A percentile compares a stretch with the other conserved stretches of the same genome.
Conservation (phyloP, 1,139 yeast genomes). For the Magnusiomyces magnusii region DNA sequence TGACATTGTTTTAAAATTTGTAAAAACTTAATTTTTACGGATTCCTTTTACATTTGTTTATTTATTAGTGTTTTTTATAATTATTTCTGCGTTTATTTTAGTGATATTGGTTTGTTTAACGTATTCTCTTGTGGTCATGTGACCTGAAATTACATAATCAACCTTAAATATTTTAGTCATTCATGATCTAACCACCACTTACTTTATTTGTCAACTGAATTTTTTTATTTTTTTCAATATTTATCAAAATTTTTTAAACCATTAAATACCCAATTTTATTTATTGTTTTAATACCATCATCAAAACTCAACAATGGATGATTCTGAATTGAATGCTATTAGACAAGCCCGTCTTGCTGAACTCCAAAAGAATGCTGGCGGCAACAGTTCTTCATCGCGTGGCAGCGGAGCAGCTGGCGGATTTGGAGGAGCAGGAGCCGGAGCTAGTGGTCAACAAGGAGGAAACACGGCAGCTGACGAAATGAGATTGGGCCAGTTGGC, state of each 20-base stretch:
- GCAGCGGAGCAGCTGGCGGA: slow-evolving; percentile 18
- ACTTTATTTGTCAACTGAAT: background rate
- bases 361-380: slow-evolving; percentile 47
- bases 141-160: background rate
- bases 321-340: slow-evolving; percentile 75
- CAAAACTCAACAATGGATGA: slow-evolving; percentile 39
- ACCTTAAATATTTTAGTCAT: background rate
- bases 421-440: slow-evolving; percentile 17
- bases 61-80: too few species aligned
- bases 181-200: background rate
- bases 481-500: slow-evolving; percentile 39
- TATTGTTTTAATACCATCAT: background rate
- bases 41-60: too few species aligned
- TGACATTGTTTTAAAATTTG: too few species aligned
- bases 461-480: background rate
- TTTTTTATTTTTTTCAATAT: too few species aligned
- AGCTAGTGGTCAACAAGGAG: background rate
- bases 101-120: too few species aligned
- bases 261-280: background rate
- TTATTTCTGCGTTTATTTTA: too few species aligned
- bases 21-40: too few species aligned
- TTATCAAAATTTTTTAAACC: too few species aligned
- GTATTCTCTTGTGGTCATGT: too few species aligned
- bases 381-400: slow-evolving; percentile 6
- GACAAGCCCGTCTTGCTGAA: slow-evolving; percentile 82